Conservation (phyloP, 306 rosid genomes). For the Vigna angularis region DNA sequence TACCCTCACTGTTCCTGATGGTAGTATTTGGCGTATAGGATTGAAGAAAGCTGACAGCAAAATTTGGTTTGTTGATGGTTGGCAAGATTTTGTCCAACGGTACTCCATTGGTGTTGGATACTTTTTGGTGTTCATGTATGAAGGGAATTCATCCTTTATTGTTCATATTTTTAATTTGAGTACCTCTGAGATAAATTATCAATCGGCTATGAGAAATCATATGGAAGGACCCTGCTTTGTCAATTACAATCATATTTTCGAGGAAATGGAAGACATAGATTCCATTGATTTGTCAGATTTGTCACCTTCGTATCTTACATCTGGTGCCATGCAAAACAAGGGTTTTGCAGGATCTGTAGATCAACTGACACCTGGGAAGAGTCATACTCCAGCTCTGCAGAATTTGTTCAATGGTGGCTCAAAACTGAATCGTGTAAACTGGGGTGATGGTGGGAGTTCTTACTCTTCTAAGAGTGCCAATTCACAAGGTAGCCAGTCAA, state of each 20-base stretch:
- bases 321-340: constrained; percentile 64
- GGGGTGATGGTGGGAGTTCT: constrained; percentile 64
- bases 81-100: constrained; percentile 84
- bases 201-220: constrained; percentile 55
- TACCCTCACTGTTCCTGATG: constrained; percentile 76
- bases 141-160: constrained; percentile 78
- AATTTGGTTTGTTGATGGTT: constrained; percentile 77
- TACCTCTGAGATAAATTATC: constrained; percentile 81
- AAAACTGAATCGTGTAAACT: constrained; percentile 63
- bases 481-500: constrained; percentile 54
- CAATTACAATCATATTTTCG: constrained; percentile 65
- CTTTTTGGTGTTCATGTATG: constrained; percentile 77
- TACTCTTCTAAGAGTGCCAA: constrained; percentile 54
- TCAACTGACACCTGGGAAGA: constrained; percentile 60
- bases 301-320: constrained; percentile 45
- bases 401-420: constrained; percentile 85
- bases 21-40: constrained; percentile 75
- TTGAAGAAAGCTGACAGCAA: constrained; percentile 68
- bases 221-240: constrained; percentile 60
- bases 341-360: constrained; percentile 55
- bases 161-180: constrained; percentile 79
- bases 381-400: constrained; percentile 70
- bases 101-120: constrained; percentile 77
- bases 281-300: constrained; percentile 57
- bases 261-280: constrained; percentile 88